Percentiles rank a stretch among this genome's conserved stretches.
phyloP scores from a whole-genome alignment of 257 asterid genomes.

The Jaltomata sinuosa region DNA sequence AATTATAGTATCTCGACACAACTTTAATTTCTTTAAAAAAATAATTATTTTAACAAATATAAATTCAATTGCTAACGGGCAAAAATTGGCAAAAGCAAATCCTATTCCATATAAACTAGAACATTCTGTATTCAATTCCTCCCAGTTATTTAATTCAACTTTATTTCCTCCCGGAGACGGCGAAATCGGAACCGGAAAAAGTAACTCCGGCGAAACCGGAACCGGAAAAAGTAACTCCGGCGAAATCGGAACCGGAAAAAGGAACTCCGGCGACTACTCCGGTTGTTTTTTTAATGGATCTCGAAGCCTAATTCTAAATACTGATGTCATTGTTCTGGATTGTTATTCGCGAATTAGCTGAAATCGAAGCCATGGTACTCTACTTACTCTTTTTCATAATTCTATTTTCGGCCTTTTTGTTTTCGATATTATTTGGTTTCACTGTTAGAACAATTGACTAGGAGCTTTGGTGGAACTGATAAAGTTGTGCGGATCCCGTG shows the following conservation, averaged over 20 bases:
- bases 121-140: too few species aligned
- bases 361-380: slow-evolving; percentile 34
- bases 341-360: slow-evolving; percentile 28
- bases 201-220: neutral
- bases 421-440: neutral
- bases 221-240: neutral
- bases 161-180: too few species aligned
- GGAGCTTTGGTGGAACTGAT: too few species aligned
- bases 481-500: too few species aligned
- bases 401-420: neutral
- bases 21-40: too few species aligned
- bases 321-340: slow-evolving; percentile 26
- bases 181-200: too few species aligned
- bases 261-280: neutral
- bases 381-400: neutral
- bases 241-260: neutral
- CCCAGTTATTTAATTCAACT: too few species aligned
- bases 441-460: neutral
- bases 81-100: too few species aligned
- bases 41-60: too few species aligned
- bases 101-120: too few species aligned
- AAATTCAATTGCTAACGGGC: too few species aligned
- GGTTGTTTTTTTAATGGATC: neutral
- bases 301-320: neutral
- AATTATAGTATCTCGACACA: too few species aligned